Conservation (phyloP, 179 eudicot genomes). For the Drosera spatulata region DNA sequence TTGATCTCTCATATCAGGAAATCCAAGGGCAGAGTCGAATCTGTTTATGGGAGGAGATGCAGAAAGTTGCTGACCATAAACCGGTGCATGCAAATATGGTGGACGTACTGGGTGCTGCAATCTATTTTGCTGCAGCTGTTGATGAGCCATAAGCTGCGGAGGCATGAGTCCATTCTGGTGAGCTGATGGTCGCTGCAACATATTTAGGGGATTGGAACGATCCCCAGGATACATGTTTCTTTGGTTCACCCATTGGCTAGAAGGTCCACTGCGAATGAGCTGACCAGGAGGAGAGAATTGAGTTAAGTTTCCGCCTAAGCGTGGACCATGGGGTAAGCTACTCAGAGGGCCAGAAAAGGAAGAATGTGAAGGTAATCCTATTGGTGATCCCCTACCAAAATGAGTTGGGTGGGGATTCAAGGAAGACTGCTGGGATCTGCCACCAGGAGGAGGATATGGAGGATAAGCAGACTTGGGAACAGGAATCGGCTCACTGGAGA, state of each 20-base stretch:
- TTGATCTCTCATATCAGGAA: conserved; percentile 43
- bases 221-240: conserved; percentile 41
- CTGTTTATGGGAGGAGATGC: conserved; percentile 43
- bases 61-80: conserved; percentile 32
- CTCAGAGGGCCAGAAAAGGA: conserved; percentile 34
- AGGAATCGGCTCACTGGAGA: conserved; percentile 65
- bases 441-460: conserved; percentile 70
- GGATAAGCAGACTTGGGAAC: conserved; percentile 30
- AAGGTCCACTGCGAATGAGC: conserved; percentile 19
- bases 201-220: conserved; percentile 36
- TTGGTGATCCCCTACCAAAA: conserved; percentile 42
- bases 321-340: conserved; percentile 30
- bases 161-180: conserved; percentile 52
- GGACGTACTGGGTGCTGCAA: conserved; percentile 30
- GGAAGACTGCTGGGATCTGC: conserved; percentile 55
- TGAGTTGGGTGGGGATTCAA: conserved; percentile 33
- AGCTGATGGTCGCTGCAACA: conserved; percentile 48
- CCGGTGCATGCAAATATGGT: conserved; percentile 38
- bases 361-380: conserved; percentile 47
- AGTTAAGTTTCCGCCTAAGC: conserved; percentile 33
- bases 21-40: conserved; percentile 29
- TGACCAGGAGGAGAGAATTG: conserved; percentile 33
- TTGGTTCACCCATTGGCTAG: conserved; percentile 36
- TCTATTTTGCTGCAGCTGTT: conserved; percentile 34
- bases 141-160: conserved; percentile 38